Conservation (phyloP, 768 basidiomycete genomes). For the Pulveroboletus frians region DNA sequence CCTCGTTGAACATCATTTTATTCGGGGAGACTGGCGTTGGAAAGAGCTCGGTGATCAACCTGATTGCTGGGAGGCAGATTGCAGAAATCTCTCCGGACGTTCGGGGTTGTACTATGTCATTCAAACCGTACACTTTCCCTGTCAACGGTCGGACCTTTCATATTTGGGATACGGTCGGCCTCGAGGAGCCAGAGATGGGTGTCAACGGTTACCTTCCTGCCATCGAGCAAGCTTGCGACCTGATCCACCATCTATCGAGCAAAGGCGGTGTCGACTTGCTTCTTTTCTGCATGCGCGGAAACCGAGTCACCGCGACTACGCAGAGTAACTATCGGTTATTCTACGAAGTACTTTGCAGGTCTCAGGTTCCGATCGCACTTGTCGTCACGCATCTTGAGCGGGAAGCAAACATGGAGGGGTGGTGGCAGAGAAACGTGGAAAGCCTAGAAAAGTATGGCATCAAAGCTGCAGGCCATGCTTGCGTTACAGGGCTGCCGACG, state of each 20-base stretch:
- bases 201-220: constrained; percentile 24
- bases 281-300: constrained; percentile 38
- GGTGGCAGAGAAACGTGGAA: constrained; percentile 30
- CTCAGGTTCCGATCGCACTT: constrained; percentile 28
- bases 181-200: constrained; percentile 29
- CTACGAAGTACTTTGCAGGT: constrained; percentile 38
- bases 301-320: constrained; percentile 34
- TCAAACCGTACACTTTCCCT: constrained; percentile 23
- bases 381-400: constrained; percentile 39
- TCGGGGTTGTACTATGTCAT: constrained; percentile 36
- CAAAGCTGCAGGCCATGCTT: constrained; percentile 29
- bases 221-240: constrained; percentile 27
- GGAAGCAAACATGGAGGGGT: constrained; percentile 30
- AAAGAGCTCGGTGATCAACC: constrained; percentile 33
- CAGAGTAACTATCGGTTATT: constrained; percentile 40
- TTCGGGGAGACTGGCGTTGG: constrained; percentile 42
- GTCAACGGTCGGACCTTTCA: constrained; percentile 14
- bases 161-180: constrained; percentile 35
- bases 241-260: constrained; percentile 30
- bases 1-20: constrained; percentile 35
- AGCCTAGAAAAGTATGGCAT: constrained; percentile 26
- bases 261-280: constrained; percentile 38
- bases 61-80: constrained; percentile 25
- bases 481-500: constrained; percentile 31
- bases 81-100: constrained; percentile 26